Evolutionary conservation across 257 asterid genomes (phyloP).

Genomic region (Capsicum pubescens): DNA sequence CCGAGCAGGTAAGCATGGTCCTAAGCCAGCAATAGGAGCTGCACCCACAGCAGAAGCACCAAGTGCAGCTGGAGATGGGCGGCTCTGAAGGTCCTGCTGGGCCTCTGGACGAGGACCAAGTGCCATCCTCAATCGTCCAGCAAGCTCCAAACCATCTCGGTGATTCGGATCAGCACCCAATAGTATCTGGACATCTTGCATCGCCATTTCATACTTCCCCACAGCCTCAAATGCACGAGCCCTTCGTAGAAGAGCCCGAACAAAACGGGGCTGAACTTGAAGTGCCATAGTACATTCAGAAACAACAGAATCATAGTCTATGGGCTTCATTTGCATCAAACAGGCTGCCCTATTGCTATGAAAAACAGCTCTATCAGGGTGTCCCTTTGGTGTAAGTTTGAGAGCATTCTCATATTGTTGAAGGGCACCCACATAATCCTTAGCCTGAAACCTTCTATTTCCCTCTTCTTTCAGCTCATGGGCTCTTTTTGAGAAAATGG

Average conservation of each 20-base stretch:
- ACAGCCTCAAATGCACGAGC: constrained; percentile 87
- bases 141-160: constrained; percentile 75
- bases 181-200: constrained; percentile 76
- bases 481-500: constrained; percentile 74
- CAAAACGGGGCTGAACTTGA: constrained; percentile 74
- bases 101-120: constrained; percentile 79
- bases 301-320: constrained; percentile 81
- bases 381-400: constrained; percentile 72
- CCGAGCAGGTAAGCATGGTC: constrained; percentile 92
- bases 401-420: constrained; percentile 82
- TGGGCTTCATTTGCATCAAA: constrained; percentile 96
- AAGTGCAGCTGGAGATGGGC: constrained; percentile 98
- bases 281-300: constrained; percentile 80
- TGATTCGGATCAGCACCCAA: constrained; percentile 71
- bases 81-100: constrained; percentile 95
- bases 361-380: constrained; percentile 89
- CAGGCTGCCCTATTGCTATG: constrained; percentile 98
- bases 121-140: constrained; percentile 67
- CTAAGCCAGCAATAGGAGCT: constrained; percentile 89
- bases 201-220: constrained; percentile 82
- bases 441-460: constrained; percentile 76
- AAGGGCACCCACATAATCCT: constrained; percentile 81
- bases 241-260: constrained; percentile 77
- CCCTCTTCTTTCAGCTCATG: constrained; percentile 97
- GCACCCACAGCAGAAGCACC: constrained; percentile 99